These are phyloP conservation scores for Cladosporium sp. DNA, from an alignment of 2,329 filamentous ascomycete genomes.

Conservation along the genomic window DNA sequence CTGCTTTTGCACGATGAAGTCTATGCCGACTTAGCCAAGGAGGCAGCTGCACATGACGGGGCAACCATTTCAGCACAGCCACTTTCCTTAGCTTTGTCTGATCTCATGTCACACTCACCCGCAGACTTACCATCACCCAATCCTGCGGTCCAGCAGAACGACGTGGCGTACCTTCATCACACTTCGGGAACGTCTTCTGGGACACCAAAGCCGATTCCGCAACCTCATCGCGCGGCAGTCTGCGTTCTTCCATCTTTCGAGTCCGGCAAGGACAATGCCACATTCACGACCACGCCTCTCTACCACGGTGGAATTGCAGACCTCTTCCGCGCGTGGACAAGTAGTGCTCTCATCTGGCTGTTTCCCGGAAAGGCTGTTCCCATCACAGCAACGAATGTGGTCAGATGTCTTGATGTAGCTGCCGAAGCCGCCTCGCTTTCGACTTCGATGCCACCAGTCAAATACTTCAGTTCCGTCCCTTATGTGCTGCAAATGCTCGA, in stretches of 20 bases:
- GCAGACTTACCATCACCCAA: neutral
- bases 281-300: constrained; percentile 62
- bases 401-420: constrained; percentile 44
- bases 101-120: neutral
- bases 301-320: constrained; percentile 65
- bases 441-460: constrained; percentile 33
- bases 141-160: constrained; percentile 25
- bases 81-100: neutral
- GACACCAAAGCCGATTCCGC: constrained; percentile 59
- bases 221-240: constrained; percentile 53
- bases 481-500: constrained; percentile 54
- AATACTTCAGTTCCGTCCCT: constrained; percentile 61
- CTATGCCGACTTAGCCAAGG: constrained; percentile 32
- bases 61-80: neutral
- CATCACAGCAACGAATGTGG: constrained; percentile 54
- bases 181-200: constrained; percentile 64
- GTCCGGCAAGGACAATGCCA: constrained; percentile 38
- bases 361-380: constrained; percentile 56
- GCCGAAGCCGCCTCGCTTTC: constrained; percentile 9
- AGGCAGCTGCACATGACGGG: constrained; percentile 18
- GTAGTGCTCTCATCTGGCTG: constrained; percentile 56
- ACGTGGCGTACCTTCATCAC: constrained; percentile 57
- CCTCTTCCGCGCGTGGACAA: constrained; percentile 59
- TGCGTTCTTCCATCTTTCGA: constrained; percentile 51
- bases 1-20: constrained; percentile 46